These are phyloP conservation scores for Marchantia paleacea DNA, from an alignment of 225 moss, liverwort and hornwort genomes.

Conservation along the genomic window DNA sequence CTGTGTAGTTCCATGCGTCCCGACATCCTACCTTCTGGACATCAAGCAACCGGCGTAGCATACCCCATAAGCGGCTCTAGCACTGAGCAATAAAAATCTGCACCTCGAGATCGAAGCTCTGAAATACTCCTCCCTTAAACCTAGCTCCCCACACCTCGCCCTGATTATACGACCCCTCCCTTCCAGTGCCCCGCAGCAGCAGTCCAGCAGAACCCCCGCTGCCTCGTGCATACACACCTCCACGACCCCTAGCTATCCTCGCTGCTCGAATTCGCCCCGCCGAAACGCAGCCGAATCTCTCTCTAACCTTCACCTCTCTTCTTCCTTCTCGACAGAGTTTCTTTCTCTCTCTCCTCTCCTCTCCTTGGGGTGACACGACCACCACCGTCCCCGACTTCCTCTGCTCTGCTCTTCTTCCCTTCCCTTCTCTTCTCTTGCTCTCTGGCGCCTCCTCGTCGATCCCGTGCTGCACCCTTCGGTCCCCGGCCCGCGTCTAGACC, in stretches of 20 bases:
- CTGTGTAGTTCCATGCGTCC: constrained; percentile 38
- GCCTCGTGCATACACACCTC: neutral
- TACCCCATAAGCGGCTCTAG: constrained; percentile 31
- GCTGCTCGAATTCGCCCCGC: neutral
- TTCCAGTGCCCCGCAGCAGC: neutral
- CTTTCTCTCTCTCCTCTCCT: too few relatives aligned
- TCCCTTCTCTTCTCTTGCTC: neutral
- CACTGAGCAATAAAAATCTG: neutral
- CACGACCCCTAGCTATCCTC: neutral
- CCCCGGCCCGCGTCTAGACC: neutral
- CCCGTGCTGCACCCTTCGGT: neutral
- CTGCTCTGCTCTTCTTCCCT: neutral
- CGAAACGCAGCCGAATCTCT: neutral
- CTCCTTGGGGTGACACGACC: neutral
- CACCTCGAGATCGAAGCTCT: constrained; percentile 1
- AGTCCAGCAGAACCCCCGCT: neutral
- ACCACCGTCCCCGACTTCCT: neutral
- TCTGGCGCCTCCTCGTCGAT: neutral
- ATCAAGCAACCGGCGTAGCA: constrained; percentile 50
- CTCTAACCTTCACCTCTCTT: too few relatives aligned
- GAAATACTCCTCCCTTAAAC: neutral
- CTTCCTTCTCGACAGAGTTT: too few relatives aligned
- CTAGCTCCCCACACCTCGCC: constrained; percentile 1
- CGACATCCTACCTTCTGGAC: constrained; percentile 45
- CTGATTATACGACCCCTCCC: neutral